These are phyloP conservation scores for Amanita pseudoporphyria DNA, from an alignment of 768 basidiomycete genomes.

Conservation along the genomic window DNA sequence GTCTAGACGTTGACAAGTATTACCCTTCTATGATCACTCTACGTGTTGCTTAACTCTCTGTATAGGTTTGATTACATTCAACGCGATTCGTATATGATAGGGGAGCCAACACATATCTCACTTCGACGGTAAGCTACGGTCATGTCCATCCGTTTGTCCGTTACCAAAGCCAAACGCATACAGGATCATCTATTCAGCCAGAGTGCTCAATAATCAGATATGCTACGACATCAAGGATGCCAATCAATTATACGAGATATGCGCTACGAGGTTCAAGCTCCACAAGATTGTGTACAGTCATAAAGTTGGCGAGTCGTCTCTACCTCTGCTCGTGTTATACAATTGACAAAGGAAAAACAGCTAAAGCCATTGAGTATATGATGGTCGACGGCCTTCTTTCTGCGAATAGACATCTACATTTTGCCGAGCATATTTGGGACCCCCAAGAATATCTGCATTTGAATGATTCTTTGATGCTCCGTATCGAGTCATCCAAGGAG, in stretches of 20 bases:
- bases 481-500: conserved; percentile 45
- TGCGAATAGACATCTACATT: conserved; percentile 56
- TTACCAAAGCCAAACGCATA: not conserved
- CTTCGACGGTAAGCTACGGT: conserved; percentile 29
- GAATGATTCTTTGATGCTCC: conserved; percentile 56
- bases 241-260: conserved; percentile 67
- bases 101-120: conserved; percentile 47
- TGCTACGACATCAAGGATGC: conserved; percentile 80
- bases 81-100: conserved; percentile 65
- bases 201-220: conserved; percentile 66
- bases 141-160: not conserved
- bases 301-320: conserved; percentile 45
- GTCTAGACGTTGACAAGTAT: conserved; percentile 85
- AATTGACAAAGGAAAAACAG: conserved; percentile 22
- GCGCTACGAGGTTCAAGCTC: conserved; percentile 61
- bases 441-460: conserved; percentile 54
- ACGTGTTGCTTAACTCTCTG: not conserved
- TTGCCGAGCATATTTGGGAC: conserved; percentile 46
- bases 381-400: conserved; percentile 63
- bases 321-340: not conserved
- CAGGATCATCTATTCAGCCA: conserved; percentile 65
- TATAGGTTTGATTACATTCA: conserved; percentile 74
- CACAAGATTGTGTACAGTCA: conserved; percentile 81
- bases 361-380: conserved; percentile 78
- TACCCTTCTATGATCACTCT: conserved; percentile 9